phyloP scores from a whole-genome alignment of 2,329 filamentous ascomycete species.

The Anisogramma anomala region DNA sequence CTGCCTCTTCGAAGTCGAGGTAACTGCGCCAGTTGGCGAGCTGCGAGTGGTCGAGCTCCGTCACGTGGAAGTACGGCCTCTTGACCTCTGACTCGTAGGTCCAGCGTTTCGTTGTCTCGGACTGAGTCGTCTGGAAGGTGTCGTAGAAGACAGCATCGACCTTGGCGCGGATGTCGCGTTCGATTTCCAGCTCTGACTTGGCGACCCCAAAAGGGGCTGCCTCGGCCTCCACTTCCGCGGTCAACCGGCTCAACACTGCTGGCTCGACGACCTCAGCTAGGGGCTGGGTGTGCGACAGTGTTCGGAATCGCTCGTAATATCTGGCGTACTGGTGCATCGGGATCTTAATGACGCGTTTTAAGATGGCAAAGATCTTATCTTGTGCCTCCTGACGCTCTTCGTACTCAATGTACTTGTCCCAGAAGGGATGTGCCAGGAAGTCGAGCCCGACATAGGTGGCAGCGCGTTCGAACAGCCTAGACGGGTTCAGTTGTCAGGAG shows the following conservation, averaged over 20 bases:
- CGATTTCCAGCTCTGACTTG: constrained; percentile 62
- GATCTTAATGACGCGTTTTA: constrained; percentile 72
- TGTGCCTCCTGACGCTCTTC: constrained; percentile 80
- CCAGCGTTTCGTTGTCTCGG: constrained; percentile 86
- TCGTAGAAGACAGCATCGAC: constrained; percentile 74
- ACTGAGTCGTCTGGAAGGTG: constrained; percentile 68
- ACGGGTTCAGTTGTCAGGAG: constrained; percentile 21
- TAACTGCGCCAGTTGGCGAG: constrained; percentile 91
- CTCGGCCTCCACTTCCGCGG: constrained; percentile 60
- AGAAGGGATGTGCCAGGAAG: constrained; percentile 90
- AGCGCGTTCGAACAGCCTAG: constrained; percentile 83
- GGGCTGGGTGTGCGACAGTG: constrained; percentile 61
- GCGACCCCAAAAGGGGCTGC: constrained; percentile 37
- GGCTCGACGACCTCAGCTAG: constrained; percentile 59
- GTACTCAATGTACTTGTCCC: constrained; percentile 98
- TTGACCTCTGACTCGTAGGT: constrained; percentile 91
- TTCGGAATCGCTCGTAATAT: constrained; percentile 85
- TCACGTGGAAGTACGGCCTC: constrained; percentile 92
- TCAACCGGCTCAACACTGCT: constrained; percentile 57
- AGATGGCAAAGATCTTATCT: constrained; percentile 74
- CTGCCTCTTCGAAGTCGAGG: constrained; percentile 83
- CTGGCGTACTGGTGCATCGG: constrained; percentile 92
- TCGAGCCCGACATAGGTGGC: constrained; percentile 78
- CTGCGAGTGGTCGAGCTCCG: constrained; percentile 76
- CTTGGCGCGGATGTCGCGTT: constrained; percentile 68